These are phyloP conservation scores for Dryas integrifolia DNA, from an alignment of 331 rosid genomes.

Conservation along the genomic window DNA sequence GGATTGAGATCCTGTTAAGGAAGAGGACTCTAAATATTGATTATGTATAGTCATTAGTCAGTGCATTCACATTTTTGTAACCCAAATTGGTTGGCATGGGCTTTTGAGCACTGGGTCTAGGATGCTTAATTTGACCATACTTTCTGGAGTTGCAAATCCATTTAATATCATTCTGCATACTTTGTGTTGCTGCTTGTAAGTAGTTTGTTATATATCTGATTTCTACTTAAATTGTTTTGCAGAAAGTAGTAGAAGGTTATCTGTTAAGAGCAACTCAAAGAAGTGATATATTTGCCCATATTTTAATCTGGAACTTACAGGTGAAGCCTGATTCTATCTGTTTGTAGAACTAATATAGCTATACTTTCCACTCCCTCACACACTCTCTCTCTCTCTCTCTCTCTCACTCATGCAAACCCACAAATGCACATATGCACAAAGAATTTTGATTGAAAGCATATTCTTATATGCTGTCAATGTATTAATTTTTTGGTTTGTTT, in stretches of 20 bases:
- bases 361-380: not conserved
- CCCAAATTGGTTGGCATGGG: not conserved
- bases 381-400: not conserved
- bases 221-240: conserved; percentile 41
- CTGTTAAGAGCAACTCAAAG: conserved; percentile 94
- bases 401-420: not conserved
- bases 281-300: conserved; percentile 93
- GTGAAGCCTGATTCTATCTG: conserved; percentile 27
- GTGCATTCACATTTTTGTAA: not conserved
- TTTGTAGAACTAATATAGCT: not conserved
- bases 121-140: conserved; percentile 7
- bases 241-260: conserved; percentile 93
- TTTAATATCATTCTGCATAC: conserved; percentile 11
- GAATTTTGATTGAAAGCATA: not conserved
- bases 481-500: conserved; percentile 14
- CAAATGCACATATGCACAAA: not conserved
- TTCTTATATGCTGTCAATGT: not conserved
- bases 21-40: too few relatives aligned
- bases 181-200: conserved; percentile 7
- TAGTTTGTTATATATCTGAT: not conserved
- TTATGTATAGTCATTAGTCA: not conserved
- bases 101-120: not conserved
- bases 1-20: too few relatives aligned
- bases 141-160: conserved; percentile 17
- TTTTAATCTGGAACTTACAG: conserved; percentile 97